phyloP scores from a whole-genome alignment of 106 monocot species.

The Posidonia australis region DNA sequence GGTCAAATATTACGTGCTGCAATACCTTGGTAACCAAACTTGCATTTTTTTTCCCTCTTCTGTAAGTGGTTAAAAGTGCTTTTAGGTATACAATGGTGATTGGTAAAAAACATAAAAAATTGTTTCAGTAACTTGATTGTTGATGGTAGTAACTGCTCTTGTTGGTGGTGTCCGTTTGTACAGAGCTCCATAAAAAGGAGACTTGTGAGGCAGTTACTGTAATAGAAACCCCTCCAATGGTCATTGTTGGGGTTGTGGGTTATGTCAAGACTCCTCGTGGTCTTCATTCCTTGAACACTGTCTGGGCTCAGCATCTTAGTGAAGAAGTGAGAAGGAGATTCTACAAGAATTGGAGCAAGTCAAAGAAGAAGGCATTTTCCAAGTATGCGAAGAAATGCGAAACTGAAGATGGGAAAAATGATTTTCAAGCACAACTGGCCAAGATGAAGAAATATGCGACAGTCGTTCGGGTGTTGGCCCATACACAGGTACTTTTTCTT shows the following conservation, averaged over 20 bases:
- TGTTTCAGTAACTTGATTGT: not conserved
- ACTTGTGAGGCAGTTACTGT: constrained; percentile 48
- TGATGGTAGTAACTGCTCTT: not conserved
- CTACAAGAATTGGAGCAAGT: constrained; percentile 43
- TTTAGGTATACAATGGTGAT: too few relatives aligned
- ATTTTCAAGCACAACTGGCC: constrained; percentile 31
- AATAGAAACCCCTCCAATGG: constrained; percentile 43
- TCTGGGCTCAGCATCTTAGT: constrained; percentile 51
- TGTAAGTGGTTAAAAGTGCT: too few relatives aligned
- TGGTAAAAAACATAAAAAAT: too few relatives aligned
- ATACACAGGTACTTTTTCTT: constrained; percentile 28
- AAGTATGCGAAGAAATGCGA: constrained; percentile 42
- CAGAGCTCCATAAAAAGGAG: constrained; percentile 56
- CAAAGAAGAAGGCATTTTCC: constrained; percentile 47
- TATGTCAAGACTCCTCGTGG: constrained; percentile 45
- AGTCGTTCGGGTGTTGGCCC: constrained; percentile 46
- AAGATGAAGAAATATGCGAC: constrained; percentile 46
- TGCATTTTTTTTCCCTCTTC: too few relatives aligned
- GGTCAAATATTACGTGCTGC: too few relatives aligned
- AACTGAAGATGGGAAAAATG: constrained; percentile 35
- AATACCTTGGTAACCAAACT: too few relatives aligned
- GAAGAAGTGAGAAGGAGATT: constrained; percentile 48
- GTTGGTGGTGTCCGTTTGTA: not conserved
- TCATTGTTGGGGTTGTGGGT: constrained; percentile 47
- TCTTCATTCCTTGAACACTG: constrained; percentile 32